Base-by-base conservation (phyloP, 2,329 filamentous ascomycete genomes). In the Cadophora luteo-olivacea region DNA sequence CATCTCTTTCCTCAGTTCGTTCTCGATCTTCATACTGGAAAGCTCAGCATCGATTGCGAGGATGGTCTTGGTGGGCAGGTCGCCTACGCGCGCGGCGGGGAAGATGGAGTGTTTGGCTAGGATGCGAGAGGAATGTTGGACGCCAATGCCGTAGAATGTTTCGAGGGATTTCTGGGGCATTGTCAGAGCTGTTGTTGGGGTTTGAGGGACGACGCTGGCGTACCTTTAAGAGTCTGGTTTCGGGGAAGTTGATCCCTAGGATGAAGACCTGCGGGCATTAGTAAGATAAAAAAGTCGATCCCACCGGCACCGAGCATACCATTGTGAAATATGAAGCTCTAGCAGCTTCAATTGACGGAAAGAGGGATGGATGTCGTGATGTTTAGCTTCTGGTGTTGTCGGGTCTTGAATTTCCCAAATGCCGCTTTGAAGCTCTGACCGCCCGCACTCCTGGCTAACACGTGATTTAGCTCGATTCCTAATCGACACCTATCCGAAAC, bases 21-120 rank as follows among this genome's bases (percentile, higher is more conserved):
- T 97, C 80, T 97, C 96, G 76, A 98, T 93, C 69, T 92, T 97
- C 93, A 99, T 94, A 65, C 89, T 90, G 19, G 93, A 92, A 51
- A 99, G 84, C 77, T 97, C 93, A 62, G 91, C 91, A 25, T 92
- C 96, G 69, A 99, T 84, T 64, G 92, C 91, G 64, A 93, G 90
- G 74, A 97, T 83, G 69, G 93, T 94, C 79, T 91, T 89, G 69
- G 90, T 88, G 55, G 88, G 85, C 24, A 99, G 82, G 8, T 88
- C 85, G 78, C 92, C 92, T 74, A 98, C 85, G 77, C 90, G 92
- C 73, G 92, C 92, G 67, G 88, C 90, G 36, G 93, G 90, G 82
- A 97, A 92, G 78, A 99, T 97, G 75, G 91, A 90, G 83, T 93
- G 91, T 77, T 93, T 94, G 73, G 96, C 92, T 84, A 98, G 91